Conservation (phyloP, 108 stramenopile genomes). For the Fragilaria radians region DNA sequence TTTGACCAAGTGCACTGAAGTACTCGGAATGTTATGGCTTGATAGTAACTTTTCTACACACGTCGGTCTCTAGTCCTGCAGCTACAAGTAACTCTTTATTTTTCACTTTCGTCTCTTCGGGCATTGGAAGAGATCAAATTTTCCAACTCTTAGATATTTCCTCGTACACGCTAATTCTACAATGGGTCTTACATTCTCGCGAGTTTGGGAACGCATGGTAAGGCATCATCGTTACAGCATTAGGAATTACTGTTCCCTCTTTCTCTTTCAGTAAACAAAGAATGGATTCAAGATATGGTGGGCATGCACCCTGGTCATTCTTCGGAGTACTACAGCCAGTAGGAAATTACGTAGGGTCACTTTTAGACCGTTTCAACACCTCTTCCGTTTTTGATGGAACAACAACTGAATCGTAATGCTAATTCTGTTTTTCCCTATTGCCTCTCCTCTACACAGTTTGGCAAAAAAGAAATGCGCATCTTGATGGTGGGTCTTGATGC, state of each 20-base stretch:
- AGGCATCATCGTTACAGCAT: constrained; percentile 13
- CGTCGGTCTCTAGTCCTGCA: no score
- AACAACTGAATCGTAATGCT: neutral
- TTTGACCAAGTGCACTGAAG: no score
- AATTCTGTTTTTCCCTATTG: neutral
- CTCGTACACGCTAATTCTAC: constrained; percentile 16
- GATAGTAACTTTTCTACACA: no score
- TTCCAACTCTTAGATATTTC: no score
- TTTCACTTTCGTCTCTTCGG: no score
- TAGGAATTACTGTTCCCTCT: constrained; percentile 6
- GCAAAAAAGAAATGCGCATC: constrained; percentile 99
- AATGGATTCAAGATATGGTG: constrained; percentile 6
- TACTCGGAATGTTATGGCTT: no score
- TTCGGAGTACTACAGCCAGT: constrained; percentile 3
- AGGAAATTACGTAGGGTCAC: neutral
- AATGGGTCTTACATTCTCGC: constrained; percentile 87
- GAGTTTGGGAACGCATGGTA: constrained; percentile 86
- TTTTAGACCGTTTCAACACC: neutral
- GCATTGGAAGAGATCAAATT: no score
- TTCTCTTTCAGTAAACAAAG: neutral
- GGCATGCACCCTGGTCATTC: constrained; percentile 31
- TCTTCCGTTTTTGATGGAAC: neutral
- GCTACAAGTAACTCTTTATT: no score
- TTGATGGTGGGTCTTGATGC: constrained; percentile 99
- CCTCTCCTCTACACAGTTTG: constrained; percentile 49